These are phyloP conservation scores for Stereum hirsutum DNA, from an alignment of 1,284 basidiomycete genomes.

Conservation along the genomic window DNA sequence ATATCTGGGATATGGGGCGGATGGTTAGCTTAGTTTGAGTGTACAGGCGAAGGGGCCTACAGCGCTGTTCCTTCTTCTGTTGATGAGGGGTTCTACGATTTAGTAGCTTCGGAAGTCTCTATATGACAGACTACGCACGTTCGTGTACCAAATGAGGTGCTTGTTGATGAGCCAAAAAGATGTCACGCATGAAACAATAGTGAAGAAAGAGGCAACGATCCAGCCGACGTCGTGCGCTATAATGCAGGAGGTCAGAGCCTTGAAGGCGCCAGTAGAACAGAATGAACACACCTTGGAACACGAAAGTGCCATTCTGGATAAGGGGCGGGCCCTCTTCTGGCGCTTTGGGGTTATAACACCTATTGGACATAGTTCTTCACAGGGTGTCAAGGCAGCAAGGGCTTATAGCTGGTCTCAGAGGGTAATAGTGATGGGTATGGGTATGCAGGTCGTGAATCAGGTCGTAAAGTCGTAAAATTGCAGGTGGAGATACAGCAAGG, in stretches of 20 bases:
- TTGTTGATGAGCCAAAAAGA: constrained; percentile 67
- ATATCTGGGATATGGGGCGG: constrained; percentile 38
- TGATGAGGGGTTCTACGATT: constrained; percentile 5
- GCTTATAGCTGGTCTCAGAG: too few species aligned
- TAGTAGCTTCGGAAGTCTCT: too few species aligned
- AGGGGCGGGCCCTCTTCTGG: constrained; percentile 41
- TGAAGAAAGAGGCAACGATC: constrained; percentile 59
- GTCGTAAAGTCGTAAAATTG: too few species aligned
- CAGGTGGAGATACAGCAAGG: too few species aligned
- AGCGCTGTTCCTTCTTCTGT: constrained; percentile 61
- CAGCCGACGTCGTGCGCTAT: constrained; percentile 59
- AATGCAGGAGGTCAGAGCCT: constrained; percentile 4
- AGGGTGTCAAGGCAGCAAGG: not conserved
- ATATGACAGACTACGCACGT: constrained; percentile 30
- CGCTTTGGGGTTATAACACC: constrained; percentile 16
- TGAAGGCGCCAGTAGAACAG: constrained; percentile 6
- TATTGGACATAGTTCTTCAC: not conserved
- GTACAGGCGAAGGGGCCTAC: constrained; percentile 25
- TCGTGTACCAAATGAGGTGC: constrained; percentile 67
- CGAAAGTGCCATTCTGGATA: constrained; percentile 50
- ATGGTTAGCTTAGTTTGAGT: constrained; percentile 21
- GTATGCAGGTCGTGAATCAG: too few species aligned
- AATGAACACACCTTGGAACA: constrained; percentile 43
- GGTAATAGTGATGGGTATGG: too few species aligned
- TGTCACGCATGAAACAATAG: constrained; percentile 40